Percentiles rank a stretch among this genome's conserved stretches.
Evolutionary conservation across 139 green algal genomes (phyloP).

Genomic region (Eudorina sp.): DNA sequence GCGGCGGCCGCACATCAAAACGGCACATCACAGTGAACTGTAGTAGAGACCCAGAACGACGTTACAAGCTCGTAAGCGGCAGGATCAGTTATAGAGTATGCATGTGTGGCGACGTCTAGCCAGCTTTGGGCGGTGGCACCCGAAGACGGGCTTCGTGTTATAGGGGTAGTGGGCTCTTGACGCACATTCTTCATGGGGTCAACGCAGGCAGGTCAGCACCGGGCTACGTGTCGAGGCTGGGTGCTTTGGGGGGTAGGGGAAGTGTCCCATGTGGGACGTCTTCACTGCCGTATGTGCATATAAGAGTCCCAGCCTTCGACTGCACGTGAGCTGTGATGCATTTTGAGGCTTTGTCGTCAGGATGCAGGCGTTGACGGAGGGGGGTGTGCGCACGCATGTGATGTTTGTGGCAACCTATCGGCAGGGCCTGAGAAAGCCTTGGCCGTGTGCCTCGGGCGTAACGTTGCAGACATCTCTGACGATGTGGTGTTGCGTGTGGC

Average conservation of each 20-base stretch:
- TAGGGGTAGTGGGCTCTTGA: not conserved
- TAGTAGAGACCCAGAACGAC: not conserved
- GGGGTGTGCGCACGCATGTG: not conserved
- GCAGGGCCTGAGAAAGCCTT: not conserved
- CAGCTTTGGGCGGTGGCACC: not conserved
- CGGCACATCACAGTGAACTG: not conserved
- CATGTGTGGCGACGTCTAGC: not conserved
- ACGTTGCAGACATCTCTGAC: too few species aligned
- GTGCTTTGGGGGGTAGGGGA: too few species aligned
- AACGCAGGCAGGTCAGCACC: not conserved
- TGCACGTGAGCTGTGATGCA: not conserved
- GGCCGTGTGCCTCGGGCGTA: too few species aligned
- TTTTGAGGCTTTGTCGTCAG: not conserved
- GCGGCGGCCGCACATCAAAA: slow-evolving; percentile 11
- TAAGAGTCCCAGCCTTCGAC: not conserved
- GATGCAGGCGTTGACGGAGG: not conserved
- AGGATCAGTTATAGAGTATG: slow-evolving; percentile 4
- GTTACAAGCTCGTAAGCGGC: not conserved
- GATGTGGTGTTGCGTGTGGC: too few species aligned
- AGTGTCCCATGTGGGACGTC: not conserved
- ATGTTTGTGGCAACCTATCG: not conserved
- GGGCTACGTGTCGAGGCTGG: too few species aligned
- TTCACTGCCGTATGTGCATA: not conserved
- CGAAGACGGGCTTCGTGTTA: not conserved
- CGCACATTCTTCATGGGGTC: not conserved